These are phyloP conservation scores for Neurospora sp. DNA, from an alignment of 495 filamentous ascomycete genomes.

Conservation along the genomic window DNA sequence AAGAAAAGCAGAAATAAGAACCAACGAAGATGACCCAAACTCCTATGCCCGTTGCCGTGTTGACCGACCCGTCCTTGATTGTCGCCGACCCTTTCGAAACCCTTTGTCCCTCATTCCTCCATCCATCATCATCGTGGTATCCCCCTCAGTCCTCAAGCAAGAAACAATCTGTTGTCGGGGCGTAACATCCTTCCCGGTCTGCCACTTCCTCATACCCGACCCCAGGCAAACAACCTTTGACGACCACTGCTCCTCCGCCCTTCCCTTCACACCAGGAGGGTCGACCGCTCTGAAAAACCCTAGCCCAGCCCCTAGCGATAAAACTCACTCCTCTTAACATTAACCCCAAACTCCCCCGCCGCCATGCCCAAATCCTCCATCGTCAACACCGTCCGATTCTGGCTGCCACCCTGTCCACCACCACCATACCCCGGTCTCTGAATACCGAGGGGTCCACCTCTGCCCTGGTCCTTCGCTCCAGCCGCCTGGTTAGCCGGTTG, in stretches of 20 bases:
- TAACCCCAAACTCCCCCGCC: constrained; percentile 93
- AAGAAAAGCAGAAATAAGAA: not conserved
- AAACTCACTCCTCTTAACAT: constrained; percentile 93
- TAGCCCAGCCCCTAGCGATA: constrained; percentile 51
- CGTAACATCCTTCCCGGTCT: not conserved
- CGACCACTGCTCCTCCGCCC: too few relatives aligned
- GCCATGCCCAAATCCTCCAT: constrained; percentile 99
- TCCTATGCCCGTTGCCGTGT: not conserved
- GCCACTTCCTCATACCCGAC: too few relatives aligned
- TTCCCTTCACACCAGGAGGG: too few relatives aligned
- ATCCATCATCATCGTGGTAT: not conserved
- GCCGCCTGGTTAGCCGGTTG: constrained; percentile 45
- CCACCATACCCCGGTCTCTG: constrained; percentile 88
- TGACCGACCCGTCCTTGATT: not conserved
- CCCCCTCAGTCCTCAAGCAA: not conserved
- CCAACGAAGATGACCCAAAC: not conserved
- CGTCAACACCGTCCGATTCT: constrained; percentile 88
- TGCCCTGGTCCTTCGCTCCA: constrained; percentile 46
- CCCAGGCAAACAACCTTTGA: not conserved
- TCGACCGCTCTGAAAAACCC: too few relatives aligned
- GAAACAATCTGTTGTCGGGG: not conserved
- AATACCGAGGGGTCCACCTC: constrained; percentile 65
- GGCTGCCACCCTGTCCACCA: constrained; percentile 79
- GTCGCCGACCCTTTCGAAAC: not conserved
- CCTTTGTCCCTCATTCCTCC: not conserved